These are phyloP conservation scores for Rhododendron vialii DNA, from an alignment of 148 eudicot species.

Conservation along the genomic window DNA sequence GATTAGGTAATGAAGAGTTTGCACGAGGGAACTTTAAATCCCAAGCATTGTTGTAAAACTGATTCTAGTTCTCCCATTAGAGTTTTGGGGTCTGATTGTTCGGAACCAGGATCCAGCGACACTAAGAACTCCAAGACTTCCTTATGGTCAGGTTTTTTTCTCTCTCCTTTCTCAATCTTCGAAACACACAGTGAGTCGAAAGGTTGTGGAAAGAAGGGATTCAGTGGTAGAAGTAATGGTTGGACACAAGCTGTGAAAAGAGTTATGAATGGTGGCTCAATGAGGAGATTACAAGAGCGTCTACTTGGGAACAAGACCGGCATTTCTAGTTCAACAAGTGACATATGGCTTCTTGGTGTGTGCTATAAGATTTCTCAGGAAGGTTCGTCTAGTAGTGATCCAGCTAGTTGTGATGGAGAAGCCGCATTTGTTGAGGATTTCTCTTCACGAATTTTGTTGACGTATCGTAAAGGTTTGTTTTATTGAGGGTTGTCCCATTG, in stretches of 20 bases:
- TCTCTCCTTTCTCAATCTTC: constrained; percentile 54
- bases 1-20: constrained; percentile 71
- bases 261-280: constrained; percentile 67
- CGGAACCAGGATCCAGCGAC: constrained; percentile 36
- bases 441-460: constrained; percentile 81
- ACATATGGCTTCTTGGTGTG: constrained; percentile 88
- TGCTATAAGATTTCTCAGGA: constrained; percentile 59
- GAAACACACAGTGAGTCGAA: constrained; percentile 36
- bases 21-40: constrained; percentile 35
- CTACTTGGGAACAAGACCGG: constrained; percentile 54
- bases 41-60: constrained; percentile 28
- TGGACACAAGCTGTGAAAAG: constrained; percentile 75
- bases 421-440: constrained; percentile 86
- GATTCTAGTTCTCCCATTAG: constrained; percentile 37
- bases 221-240: constrained; percentile 38
- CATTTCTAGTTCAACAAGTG: constrained; percentile 51
- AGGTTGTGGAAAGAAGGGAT: constrained; percentile 35
- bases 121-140: constrained; percentile 34
- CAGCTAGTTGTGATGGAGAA: constrained; percentile 51
- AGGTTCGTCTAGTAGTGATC: constrained; percentile 47
- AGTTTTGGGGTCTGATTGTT: constrained; percentile 33
- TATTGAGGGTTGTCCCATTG: not conserved
- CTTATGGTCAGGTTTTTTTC: constrained; percentile 44
- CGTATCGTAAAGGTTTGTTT: constrained; percentile 76
- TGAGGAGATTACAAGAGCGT: constrained; percentile 78